These are phyloP conservation scores for Gossypium mustelinum DNA, from an alignment of 345 rosid species.

Conservation along the genomic window DNA sequence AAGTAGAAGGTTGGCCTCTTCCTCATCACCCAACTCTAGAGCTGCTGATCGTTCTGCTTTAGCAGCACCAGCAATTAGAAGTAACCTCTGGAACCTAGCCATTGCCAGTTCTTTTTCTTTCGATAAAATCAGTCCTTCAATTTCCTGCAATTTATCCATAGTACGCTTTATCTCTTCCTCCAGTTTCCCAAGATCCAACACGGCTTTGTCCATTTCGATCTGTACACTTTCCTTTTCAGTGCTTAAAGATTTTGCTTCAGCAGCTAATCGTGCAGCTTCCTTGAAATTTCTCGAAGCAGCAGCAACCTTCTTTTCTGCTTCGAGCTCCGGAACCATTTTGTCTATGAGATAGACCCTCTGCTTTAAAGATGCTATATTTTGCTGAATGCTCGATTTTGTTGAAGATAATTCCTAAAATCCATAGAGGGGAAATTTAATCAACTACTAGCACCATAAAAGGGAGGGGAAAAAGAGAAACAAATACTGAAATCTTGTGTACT, in stretches of 20 bases:
- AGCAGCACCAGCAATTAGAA: conserved; percentile 54
- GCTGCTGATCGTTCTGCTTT: conserved; percentile 65
- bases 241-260: conserved; percentile 75
- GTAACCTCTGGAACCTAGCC: conserved; percentile 70
- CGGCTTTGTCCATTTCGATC: conserved; percentile 51
- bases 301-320: conserved; percentile 86
- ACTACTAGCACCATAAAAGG: conserved; percentile 8
- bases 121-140: conserved; percentile 49
- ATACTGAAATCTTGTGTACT: neutral
- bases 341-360: conserved; percentile 69
- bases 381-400: conserved; percentile 75
- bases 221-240: conserved; percentile 59
- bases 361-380: conserved; percentile 59
- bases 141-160: conserved; percentile 50
- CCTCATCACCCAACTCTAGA: conserved; percentile 59
- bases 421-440: conserved; percentile 12
- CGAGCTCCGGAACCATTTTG: conserved; percentile 79
- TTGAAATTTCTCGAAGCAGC: conserved; percentile 84
- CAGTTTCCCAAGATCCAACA: conserved; percentile 43
- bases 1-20: conserved; percentile 73
- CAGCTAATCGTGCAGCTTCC: conserved; percentile 89
- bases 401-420: conserved; percentile 65
- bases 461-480: neutral
- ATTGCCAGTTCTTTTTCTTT: conserved; percentile 73
- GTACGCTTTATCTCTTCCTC: conserved; percentile 62